A percentile compares a stretch with the other conserved stretches of the same genome.
phyloP scores from a whole-genome alignment of 371 early-diverging fungal species.

The Rhizopus delemar region DNA sequence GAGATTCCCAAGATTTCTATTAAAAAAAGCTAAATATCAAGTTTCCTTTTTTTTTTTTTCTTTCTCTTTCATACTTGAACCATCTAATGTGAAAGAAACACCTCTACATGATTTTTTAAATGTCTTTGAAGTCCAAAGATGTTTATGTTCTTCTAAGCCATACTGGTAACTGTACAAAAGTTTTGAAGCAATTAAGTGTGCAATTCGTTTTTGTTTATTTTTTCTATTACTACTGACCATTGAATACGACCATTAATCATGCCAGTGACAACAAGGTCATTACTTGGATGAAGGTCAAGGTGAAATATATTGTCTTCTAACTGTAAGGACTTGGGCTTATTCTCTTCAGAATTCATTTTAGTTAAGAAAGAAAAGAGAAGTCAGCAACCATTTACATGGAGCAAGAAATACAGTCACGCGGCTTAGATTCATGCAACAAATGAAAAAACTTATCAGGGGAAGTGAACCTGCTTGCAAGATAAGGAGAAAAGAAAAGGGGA shows the following conservation, averaged over 20 bases:
- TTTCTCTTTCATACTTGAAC: conserved; percentile 46
- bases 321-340: conserved; percentile 17
- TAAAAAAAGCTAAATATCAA: neutral
- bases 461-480: no score
- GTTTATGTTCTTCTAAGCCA: conserved; percentile 51
- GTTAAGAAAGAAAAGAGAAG: no score
- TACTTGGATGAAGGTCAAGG: conserved; percentile 69
- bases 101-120: conserved; percentile 83
- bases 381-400: no score
- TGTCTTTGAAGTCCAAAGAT: conserved; percentile 56
- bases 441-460: no score
- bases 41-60: neutral
- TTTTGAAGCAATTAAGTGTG: conserved; percentile 8
- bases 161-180: conserved; percentile 35
- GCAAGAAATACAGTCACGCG: no score
- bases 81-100: conserved; percentile 71
- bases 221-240: conserved; percentile 26
- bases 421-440: no score
- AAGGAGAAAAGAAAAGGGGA: no score
- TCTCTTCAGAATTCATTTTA: neutral
- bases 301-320: conserved; percentile 60
- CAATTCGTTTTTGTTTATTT: neutral
- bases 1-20: conserved; percentile 73
- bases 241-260: conserved; percentile 71
- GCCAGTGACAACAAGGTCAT: conserved; percentile 68